phyloP scores from a whole-genome alignment of 306 rosid species.

The Dryas alaskensis region DNA sequence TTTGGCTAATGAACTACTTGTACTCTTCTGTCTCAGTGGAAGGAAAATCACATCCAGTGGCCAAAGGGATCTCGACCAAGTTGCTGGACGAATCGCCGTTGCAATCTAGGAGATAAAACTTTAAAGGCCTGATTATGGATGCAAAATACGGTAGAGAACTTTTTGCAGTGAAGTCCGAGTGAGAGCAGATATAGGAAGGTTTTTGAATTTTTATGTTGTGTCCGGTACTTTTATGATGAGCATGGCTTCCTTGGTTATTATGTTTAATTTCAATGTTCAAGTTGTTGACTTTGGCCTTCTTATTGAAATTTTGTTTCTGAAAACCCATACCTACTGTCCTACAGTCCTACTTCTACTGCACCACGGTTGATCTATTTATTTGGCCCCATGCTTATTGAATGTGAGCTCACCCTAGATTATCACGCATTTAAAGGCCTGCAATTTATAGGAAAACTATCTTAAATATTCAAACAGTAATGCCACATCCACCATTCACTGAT shows the following conservation, averaged over 20 bases:
- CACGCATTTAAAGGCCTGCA: neutral
- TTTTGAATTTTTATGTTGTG: slow-evolving; percentile 5
- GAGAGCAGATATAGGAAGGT: slow-evolving; percentile 9
- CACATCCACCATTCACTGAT: too few relatives aligned
- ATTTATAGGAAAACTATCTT: too few relatives aligned
- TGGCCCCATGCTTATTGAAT: neutral
- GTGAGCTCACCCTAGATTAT: neutral
- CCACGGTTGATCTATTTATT: too few relatives aligned
- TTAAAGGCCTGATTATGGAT: neutral
- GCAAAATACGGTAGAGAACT: neutral
- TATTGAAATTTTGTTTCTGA: slow-evolving; percentile 10
- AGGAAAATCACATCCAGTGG: slow-evolving; percentile 46
- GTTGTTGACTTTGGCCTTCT: neutral
- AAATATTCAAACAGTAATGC: too few relatives aligned
- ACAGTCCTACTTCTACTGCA: neutral
- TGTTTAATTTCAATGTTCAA: neutral
- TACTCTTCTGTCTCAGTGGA: slow-evolving; percentile 27
- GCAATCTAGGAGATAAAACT: slow-evolving; percentile 22
- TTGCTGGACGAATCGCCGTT: slow-evolving; percentile 44
- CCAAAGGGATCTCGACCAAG: slow-evolving; percentile 51
- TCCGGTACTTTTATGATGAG: neutral
- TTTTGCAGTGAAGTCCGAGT: neutral
- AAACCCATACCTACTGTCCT: neutral
- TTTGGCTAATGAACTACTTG: neutral
- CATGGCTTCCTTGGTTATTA: neutral